Evolutionary conservation across 2,329 filamentous ascomycete species (phyloP).

Genomic region (Trichoderma citrinoviride): DNA sequence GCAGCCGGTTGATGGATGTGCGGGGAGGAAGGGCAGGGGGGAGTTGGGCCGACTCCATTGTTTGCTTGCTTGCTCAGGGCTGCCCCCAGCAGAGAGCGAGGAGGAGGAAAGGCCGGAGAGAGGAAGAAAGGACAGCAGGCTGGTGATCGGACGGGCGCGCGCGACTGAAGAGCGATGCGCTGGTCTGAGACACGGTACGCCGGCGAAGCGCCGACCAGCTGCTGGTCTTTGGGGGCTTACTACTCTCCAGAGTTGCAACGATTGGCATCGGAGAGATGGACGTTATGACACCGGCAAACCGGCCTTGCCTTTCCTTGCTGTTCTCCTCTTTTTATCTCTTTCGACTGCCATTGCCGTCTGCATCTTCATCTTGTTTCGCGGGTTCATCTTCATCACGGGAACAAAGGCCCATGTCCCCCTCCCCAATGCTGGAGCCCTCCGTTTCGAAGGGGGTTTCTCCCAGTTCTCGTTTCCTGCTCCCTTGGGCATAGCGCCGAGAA

Average conservation of each 20-base stretch:
- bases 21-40: not conserved
- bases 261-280: too few relatives aligned
- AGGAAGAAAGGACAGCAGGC: too few relatives aligned
- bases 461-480: not conserved
- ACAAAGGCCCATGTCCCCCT: not conserved
- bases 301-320: too few relatives aligned
- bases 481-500: slow-evolving; percentile 6
- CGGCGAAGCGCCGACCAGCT: slow-evolving; percentile 14
- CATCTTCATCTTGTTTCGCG: too few relatives aligned
- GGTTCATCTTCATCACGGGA: too few relatives aligned
- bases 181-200: slow-evolving; percentile 19
- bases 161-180: slow-evolving; percentile 6
- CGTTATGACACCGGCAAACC: too few relatives aligned
- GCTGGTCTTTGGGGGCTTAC: not conserved
- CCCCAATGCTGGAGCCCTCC: not conserved
- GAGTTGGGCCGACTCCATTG: not conserved
- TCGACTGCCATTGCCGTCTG: too few relatives aligned
- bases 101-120: too few relatives aligned
- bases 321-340: too few relatives aligned
- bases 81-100: too few relatives aligned
- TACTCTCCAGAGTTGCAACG: too few relatives aligned
- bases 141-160: not conserved
- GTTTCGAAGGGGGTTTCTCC: not conserved
- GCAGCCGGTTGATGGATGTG: not conserved
- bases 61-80: not conserved